phyloP scores from a whole-genome alignment of 78 protist species.

The Cavenderia fasciculata region DNA sequence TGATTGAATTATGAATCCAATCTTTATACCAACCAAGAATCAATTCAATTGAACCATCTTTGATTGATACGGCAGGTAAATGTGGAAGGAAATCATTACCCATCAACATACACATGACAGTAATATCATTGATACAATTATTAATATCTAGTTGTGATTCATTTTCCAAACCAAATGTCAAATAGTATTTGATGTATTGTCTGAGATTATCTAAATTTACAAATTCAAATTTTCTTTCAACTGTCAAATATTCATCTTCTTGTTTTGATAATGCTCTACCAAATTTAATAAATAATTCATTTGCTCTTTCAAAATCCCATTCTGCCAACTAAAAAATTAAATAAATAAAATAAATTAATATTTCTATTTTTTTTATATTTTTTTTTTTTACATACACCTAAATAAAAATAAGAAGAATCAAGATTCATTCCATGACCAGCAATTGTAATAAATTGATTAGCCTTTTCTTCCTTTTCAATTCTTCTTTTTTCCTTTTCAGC shows the following conservation, averaged over 20 bases:
- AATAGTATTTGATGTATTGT: slow-evolving; percentile 55
- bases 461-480: neutral
- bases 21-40: slow-evolving; percentile 79
- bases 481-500: slow-evolving; percentile 7
- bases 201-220: slow-evolving; percentile 60
- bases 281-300: slow-evolving; percentile 5
- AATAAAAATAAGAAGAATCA: slow-evolving; percentile 32
- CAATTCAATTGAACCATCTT: slow-evolving; percentile 90
- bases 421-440: slow-evolving; percentile 4
- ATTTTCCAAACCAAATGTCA: neutral
- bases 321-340: slow-evolving; percentile 3
- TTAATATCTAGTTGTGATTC: slow-evolving; percentile 47
- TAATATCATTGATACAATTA: slow-evolving; percentile 94
- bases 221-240: slow-evolving; percentile 20
- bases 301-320: slow-evolving; percentile 49
- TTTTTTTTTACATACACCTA: slow-evolving; percentile 15
- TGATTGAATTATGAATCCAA: neutral
- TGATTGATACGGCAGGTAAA: slow-evolving; percentile 94
- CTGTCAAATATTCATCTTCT: neutral
- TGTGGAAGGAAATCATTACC: slow-evolving; percentile 99
- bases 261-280: slow-evolving; percentile 33
- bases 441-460: neutral
- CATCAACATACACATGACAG: slow-evolving; percentile 94
- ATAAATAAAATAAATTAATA: too few relatives aligned
- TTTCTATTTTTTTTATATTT: too few relatives aligned